Evolutionary conservation across 495 filamentous ascomycete genomes (phyloP).

Genomic region (Podospora comata): DNA sequence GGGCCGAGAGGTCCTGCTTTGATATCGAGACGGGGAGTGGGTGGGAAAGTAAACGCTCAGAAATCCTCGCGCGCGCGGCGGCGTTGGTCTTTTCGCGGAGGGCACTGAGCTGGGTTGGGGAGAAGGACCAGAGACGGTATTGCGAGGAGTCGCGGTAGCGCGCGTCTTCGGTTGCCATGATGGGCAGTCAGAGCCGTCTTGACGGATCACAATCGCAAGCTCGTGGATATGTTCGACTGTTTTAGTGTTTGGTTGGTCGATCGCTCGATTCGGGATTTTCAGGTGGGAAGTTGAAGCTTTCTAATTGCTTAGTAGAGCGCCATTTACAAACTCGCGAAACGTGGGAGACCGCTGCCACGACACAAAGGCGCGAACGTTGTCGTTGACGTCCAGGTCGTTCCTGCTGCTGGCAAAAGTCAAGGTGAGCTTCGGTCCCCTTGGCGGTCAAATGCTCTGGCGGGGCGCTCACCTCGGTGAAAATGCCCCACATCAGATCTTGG

Average conservation of each 20-base stretch:
- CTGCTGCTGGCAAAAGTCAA: neutral
- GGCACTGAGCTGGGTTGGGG: slow-evolving; percentile 62
- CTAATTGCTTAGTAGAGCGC: no score
- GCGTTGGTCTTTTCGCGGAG: slow-evolving; percentile 73
- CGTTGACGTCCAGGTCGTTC: neutral
- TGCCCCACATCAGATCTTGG: neutral
- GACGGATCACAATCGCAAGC: no score
- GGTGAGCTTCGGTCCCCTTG: slow-evolving; percentile 1
- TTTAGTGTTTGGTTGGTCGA: no score
- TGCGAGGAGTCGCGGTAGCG: slow-evolving; percentile 90
- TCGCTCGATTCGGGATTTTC: no score
- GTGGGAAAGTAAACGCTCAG: slow-evolving; percentile 32
- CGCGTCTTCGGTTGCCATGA: slow-evolving; percentile 70
- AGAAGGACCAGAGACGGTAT: slow-evolving; percentile 91
- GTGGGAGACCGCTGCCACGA: neutral
- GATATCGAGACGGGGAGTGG: slow-evolving; percentile 18
- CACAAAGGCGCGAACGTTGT: neutral
- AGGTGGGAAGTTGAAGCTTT: no score
- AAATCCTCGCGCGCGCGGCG: slow-evolving; percentile 68
- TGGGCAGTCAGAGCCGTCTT: neutral
- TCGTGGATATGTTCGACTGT: no score
- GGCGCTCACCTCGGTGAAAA: slow-evolving; percentile 8
- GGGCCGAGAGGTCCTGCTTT: slow-evolving; percentile 29
- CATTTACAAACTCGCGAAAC: neutral
- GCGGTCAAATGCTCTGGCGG: slow-evolving; percentile 2